phyloP scores from a whole-genome alignment of 164 flowering plant species.

The Tetracentron sinense region DNA sequence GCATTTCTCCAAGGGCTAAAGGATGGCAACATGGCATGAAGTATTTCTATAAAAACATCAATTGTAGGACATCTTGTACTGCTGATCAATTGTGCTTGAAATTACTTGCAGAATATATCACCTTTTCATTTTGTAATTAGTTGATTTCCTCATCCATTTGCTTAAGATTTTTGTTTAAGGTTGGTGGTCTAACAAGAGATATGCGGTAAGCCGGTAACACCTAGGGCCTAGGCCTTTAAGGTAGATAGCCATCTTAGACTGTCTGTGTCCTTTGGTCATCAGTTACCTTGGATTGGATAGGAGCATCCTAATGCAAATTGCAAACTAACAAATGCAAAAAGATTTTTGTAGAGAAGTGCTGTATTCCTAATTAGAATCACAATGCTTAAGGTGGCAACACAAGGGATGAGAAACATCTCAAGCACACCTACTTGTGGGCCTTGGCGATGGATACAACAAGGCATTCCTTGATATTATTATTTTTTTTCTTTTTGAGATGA shows the following conservation, averaged over 20 bases:
- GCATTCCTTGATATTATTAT: too few relatives aligned
- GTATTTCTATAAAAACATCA: not conserved
- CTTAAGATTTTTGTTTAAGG: not conserved
- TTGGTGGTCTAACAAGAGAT: not conserved
- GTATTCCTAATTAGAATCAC: too few relatives aligned
- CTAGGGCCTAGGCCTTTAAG: not conserved
- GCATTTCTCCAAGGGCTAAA: too few relatives aligned
- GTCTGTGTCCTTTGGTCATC: not conserved
- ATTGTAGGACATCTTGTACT: not conserved
- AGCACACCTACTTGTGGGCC: too few relatives aligned
- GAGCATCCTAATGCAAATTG: not conserved
- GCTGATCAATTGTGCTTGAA: not conserved
- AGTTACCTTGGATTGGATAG: not conserved
- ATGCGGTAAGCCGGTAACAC: too few relatives aligned
- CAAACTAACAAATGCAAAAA: too few relatives aligned
- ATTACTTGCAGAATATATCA: not conserved
- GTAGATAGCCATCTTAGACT: not conserved
- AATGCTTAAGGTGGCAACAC: too few relatives aligned
- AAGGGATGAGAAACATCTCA: too few relatives aligned
- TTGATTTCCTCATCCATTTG: not conserved
- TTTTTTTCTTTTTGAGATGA: too few relatives aligned
- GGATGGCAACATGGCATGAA: too few relatives aligned
- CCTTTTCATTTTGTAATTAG: not conserved
- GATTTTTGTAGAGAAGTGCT: too few relatives aligned
- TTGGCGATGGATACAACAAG: too few relatives aligned